A percentile compares a stretch with the other conserved stretches of the same genome.
These are phyloP conservation scores for Aureobasidium sp. DNA, from an alignment of 2,329 filamentous ascomycete genomes.

Conservation along the genomic window DNA sequence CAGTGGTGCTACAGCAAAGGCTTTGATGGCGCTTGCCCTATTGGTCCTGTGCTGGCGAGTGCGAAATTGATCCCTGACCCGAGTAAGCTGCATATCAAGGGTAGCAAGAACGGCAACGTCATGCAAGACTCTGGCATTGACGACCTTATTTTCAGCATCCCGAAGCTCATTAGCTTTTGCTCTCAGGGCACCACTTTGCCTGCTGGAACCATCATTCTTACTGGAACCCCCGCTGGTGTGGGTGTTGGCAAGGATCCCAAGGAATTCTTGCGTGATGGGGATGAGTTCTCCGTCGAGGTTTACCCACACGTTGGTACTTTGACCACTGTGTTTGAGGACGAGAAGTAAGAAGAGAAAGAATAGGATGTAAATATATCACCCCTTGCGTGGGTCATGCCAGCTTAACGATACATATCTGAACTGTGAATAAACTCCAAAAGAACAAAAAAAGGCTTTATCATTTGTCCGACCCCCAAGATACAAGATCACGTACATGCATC, in stretches of 20 bases:
- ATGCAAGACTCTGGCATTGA: slow-evolving; percentile 43
- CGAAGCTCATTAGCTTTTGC: slow-evolving; percentile 36
- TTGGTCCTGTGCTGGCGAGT: slow-evolving; percentile 32
- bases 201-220: slow-evolving; percentile 38
- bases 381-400: not conserved
- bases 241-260: slow-evolving; percentile 35
- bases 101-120: slow-evolving; percentile 40
- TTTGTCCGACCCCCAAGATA: not conserved
- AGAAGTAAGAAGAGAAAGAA: slow-evolving; percentile 16
- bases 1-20: slow-evolving; percentile 56
- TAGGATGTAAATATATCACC: not conserved
- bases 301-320: slow-evolving; percentile 44
- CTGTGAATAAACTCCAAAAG: not conserved
- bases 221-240: slow-evolving; percentile 38
- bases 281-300: slow-evolving; percentile 45
- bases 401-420: not conserved
- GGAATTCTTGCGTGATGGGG: slow-evolving; percentile 39
- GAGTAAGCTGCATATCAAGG: slow-evolving; percentile 43
- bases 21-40: slow-evolving; percentile 51
- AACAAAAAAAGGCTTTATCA: not conserved
- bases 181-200: slow-evolving; percentile 37
- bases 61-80: slow-evolving; percentile 24
- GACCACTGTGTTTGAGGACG: slow-evolving; percentile 36
- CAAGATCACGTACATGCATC: not conserved
- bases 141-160: slow-evolving; percentile 49